Conservation (phyloP, 1,139 yeast genomes). For the Scheffersomyces illinoinensis region DNA sequence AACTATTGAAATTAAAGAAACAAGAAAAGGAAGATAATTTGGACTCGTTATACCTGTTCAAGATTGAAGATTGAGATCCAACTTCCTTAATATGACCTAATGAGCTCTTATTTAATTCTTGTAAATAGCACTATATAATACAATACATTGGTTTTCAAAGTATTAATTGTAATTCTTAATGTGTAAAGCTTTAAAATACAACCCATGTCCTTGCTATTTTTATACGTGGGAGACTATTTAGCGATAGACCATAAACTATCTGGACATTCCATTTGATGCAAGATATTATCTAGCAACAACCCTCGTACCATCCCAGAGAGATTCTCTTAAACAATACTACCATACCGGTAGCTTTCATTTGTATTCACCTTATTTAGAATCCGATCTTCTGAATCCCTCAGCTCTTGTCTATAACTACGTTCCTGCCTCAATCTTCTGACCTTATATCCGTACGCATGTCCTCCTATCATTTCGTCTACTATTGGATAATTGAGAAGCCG, state of each 20-base stretch:
- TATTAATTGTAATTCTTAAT: too few species aligned
- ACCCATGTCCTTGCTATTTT: too few species aligned
- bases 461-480: constrained; percentile 43
- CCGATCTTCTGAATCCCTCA: constrained; percentile 3
- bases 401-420: constrained; percentile 7
- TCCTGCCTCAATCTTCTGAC: constrained; percentile 39
- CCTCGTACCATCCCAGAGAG: background rate
- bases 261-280: background rate
- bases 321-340: constrained; percentile 21
- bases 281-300: background rate
- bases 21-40: constrained; percentile 32
- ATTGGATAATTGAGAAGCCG: constrained; percentile 44
- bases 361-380: constrained; percentile 1
- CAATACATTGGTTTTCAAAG: background rate
- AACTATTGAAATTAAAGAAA: constrained; percentile 6
- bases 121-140: background rate
- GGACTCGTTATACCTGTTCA: constrained; percentile 44
- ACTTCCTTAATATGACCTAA: background rate
- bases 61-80: constrained; percentile 34
- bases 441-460: constrained; percentile 47
- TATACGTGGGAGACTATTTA: background rate
- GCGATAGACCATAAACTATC: background rate
- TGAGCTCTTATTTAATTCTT: background rate
- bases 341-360: constrained; percentile 22
- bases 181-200: too few species aligned